Evolutionary conservation across 306 rosid genomes (phyloP), one percentile per base, ranked within the genome.

Genomic region (Parietaria judaica): DNA sequence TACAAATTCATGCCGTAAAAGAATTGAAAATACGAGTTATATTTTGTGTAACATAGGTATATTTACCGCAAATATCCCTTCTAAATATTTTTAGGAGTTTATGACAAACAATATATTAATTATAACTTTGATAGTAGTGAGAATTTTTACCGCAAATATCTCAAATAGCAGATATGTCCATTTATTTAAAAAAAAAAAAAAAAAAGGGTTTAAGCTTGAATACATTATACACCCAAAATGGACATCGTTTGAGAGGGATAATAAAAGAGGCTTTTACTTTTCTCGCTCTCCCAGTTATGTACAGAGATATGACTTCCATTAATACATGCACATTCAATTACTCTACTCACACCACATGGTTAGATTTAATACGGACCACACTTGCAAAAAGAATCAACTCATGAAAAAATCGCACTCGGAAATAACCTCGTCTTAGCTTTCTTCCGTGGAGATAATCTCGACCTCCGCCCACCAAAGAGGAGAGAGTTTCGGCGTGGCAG

Each of bases 391-490:
- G 31, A 60, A 54, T 37, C 59, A 54, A 2, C 35, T 57, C 60
- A 53, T 56, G 45, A 56, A 36, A 64, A 51, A 52, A 16, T 50
- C 4, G 56, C 36, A 50, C 8, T 38, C 31, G 31, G 41, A 9
- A 23, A 53, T 45, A 50, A 79, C 59, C 49, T 51, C 35, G 63
- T 74, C 67, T 79, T 73, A 87, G 46, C 66, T 69, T 51, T 56
- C 70, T 31, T 86, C 89, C 6, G 86, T 10, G 38, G 96, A 81
- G 75, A 80, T 57, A 36, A 92, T 92, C 76, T 92, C 98, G 34
- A 88, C 77, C 69, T 92, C 98, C 43, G 95, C 95, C 98, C 98
- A 92, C 98, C 98, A 92, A 58, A 92, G 86, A 58, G 90, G 92
- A 41, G 96, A 88, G 58, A 79, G 9, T 74, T 84, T 92, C 48